These are phyloP conservation scores for Botryococcus braunii DNA, from an alignment of 163 green algal genomes.

Conservation along the genomic window DNA sequence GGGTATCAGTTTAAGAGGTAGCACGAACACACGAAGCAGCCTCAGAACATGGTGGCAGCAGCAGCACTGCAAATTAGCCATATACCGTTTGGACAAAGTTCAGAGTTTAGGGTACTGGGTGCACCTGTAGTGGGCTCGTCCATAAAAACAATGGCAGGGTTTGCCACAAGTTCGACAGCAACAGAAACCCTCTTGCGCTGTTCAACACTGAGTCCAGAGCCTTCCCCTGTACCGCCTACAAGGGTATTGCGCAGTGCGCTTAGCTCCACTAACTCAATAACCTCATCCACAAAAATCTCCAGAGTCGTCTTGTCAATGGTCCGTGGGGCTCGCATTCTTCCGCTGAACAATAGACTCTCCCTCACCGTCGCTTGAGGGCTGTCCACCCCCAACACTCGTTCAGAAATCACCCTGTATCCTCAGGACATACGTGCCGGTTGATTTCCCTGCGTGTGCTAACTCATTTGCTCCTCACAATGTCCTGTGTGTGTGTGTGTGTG, in stretches of 20 bases:
- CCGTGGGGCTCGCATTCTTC: slow-evolving; percentile 31
- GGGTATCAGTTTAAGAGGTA: too few relatives aligned
- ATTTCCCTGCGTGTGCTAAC: too few relatives aligned
- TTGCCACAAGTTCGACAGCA: slow-evolving; percentile 53
- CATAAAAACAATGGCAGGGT: slow-evolving; percentile 31
- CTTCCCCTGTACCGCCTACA: slow-evolving; percentile 31
- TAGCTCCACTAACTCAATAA: slow-evolving; percentile 42
- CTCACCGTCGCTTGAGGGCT: slow-evolving; percentile 38
- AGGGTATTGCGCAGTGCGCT: slow-evolving; percentile 6
- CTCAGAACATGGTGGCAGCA: too few relatives aligned
- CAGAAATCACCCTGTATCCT: too few relatives aligned
- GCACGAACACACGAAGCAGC: too few relatives aligned
- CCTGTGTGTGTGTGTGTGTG: too few relatives aligned
- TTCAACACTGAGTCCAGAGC: slow-evolving; percentile 34
- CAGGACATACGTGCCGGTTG: too few relatives aligned
- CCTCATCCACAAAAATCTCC: slow-evolving; percentile 15
- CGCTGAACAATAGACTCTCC: slow-evolving; percentile 55
- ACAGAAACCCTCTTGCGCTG: slow-evolving; percentile 67
- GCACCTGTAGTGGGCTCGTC: slow-evolving; percentile 21
- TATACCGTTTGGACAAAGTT: too few relatives aligned
- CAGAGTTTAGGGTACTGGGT: too few relatives aligned
- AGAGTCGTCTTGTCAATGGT: slow-evolving; percentile 1
- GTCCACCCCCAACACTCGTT: too few relatives aligned
- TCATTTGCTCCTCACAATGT: too few relatives aligned
- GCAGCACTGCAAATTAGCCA: too few relatives aligned